These are phyloP conservation scores for Globisporangium orthogonon DNA, from an alignment of 352 stramenopile species.

Conservation along the genomic window DNA sequence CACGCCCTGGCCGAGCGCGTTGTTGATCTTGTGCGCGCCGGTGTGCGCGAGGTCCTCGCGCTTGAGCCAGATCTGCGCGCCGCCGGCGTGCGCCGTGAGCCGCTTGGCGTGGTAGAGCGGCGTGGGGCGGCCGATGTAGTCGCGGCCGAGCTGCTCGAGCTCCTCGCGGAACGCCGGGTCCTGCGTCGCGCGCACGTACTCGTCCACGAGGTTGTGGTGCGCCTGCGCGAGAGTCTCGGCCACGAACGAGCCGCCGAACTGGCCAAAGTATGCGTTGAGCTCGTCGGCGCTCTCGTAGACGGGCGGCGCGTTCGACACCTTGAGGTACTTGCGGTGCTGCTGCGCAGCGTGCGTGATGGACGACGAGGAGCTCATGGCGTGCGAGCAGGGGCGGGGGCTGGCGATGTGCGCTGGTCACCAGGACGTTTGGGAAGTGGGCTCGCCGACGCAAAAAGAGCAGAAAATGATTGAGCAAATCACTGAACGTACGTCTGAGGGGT, in stretches of 20 bases:
- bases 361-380: constrained; percentile 13
- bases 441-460: no score
- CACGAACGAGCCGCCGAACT: constrained; percentile 97
- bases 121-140: constrained; percentile 91
- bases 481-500: no score
- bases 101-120: constrained; percentile 96
- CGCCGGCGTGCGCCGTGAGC: constrained; percentile 90
- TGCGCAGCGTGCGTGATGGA: constrained; percentile 1
- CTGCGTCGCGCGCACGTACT: constrained; percentile 93
- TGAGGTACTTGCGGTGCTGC: constrained; percentile 37
- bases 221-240: constrained; percentile 96
- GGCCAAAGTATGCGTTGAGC: constrained; percentile 83
- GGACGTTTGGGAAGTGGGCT: no score
- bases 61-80: constrained; percentile 98
- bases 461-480: no score
- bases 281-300: constrained; percentile 56
- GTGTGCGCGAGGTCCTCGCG: constrained; percentile 97
- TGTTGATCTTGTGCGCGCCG: constrained; percentile 99
- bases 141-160: constrained; percentile 93
- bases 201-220: constrained; percentile 91
- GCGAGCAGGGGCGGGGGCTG: no score
- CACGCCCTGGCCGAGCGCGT: constrained; percentile 95
- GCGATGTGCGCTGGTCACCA: no score
- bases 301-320: constrained; percentile 70
- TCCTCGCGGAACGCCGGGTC: constrained; percentile 94